phyloP scores from a whole-genome alignment of 1,284 basidiomycete species.

The Thecaphora frezii region DNA sequence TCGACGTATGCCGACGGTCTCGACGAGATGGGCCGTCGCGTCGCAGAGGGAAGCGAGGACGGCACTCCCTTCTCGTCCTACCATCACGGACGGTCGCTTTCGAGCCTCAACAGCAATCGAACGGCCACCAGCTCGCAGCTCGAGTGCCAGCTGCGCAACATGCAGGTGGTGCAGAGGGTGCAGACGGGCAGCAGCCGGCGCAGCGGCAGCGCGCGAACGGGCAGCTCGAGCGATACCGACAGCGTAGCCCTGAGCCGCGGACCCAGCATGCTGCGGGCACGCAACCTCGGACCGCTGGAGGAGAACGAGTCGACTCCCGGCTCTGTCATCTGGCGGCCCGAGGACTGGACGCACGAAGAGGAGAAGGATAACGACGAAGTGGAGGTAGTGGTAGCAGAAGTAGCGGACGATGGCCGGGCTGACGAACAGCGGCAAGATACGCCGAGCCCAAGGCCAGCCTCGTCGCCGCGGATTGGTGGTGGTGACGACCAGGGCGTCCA shows the following conservation, averaged over 20 bases:
- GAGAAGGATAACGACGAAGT: background rate
- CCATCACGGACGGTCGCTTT: constrained; percentile 25
- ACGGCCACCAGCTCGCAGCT: constrained; percentile 40
- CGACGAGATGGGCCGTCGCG: constrained; percentile 24
- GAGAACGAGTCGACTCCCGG: constrained; percentile 23
- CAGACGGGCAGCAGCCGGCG: constrained; percentile 37
- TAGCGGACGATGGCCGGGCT: no score
- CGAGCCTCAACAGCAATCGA: constrained; percentile 37
- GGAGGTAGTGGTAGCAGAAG: constrained; percentile 6
- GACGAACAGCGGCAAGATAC: no score
- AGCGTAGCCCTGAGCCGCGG: constrained; percentile 21
- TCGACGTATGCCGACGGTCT: background rate
- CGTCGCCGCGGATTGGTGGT: no score
- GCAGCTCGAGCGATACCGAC: constrained; percentile 21
- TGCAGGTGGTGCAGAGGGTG: constrained; percentile 51
- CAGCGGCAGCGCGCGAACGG: constrained; percentile 21
- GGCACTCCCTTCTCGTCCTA: constrained; percentile 2
- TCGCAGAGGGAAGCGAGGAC: background rate
- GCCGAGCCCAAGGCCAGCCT: no score
- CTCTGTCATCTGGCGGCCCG: constrained; percentile 26
- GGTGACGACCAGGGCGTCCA: no score
- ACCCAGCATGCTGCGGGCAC: constrained; percentile 20
- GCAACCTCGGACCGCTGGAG: constrained; percentile 12
- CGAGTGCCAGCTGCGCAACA: constrained; percentile 33
- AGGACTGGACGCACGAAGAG: constrained; percentile 3